Evolutionary conservation across 305 asterid species (phyloP), one percentile per base, ranked within the genome.

Genomic region (Fraxinus albicans): DNA sequence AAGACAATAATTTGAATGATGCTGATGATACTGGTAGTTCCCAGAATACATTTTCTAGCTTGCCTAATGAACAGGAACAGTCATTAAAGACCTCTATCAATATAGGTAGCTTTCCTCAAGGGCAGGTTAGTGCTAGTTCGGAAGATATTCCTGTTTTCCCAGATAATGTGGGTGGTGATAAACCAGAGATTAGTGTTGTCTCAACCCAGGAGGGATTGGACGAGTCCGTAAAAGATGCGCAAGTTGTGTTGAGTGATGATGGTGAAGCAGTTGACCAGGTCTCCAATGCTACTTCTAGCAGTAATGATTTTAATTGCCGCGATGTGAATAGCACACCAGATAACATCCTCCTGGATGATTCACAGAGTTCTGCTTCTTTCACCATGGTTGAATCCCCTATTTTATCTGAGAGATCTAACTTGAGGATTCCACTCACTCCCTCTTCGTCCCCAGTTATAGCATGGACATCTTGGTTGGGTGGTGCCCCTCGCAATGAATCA

Each of bases 31-130:
- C 91, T 88, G 79, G 89, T 86, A 89, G 97, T 91, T 97, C 98
- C 79, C 97, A 94, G 69, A 94, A 95, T 89, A 91, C 98, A 77
- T 97, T 93, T 87, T 95, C 99, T 75, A 94, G 97, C 91, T 88
- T 94, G 90, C 99, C 98, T 83, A 96, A 91, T 81, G 98, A 93
- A 77, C 89, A 90, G 13, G 98, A 90, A 79, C 89, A 85, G 83
- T 94, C 97, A 35, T 90, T 86, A 79, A 93, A 92, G 90, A 94
- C 98, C 77, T 97, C 98, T 79, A 90, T 88, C 84, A 96, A 94
- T 82, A 81, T 88, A 83, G 97, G 91, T 84, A 95, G 98, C 92
- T 96, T 92, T 84, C 89, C 95, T 50, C 98, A 88, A 90, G 97
- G 88, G 72, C 94, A 95, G 90, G 92, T 76, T 78, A 92, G 97